Conservation (phyloP, 2,329 filamentous ascomycete genomes). For the Orbilia brochopaga region DNA sequence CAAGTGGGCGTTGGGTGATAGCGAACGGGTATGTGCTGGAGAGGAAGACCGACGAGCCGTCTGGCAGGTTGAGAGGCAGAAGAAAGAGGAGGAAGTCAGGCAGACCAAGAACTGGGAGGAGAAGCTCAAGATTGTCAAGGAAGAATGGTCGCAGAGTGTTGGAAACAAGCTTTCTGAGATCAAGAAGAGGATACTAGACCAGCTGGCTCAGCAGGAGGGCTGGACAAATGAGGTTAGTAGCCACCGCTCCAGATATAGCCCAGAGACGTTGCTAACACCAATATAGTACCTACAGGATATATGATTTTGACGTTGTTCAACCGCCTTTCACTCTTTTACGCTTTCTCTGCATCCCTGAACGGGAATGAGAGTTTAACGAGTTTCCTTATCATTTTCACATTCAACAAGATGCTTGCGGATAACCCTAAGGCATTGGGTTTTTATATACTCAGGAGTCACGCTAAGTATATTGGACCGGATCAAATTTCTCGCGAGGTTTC, state of each 20-base stretch:
- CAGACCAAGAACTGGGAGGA: conserved; percentile 51
- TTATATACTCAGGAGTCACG: conserved; percentile 9
- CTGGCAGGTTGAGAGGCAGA: conserved; percentile 49
- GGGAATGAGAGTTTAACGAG: conserved; percentile 40
- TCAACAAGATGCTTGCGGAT: conserved; percentile 31
- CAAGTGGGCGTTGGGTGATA: conserved; percentile 43
- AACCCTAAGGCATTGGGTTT: conserved; percentile 14
- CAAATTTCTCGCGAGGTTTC: conserved; percentile 10
- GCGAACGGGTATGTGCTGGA: conserved; percentile 40
- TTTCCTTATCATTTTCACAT: conserved; percentile 35
- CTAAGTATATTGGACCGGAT: conserved; percentile 15
- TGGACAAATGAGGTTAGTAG: conserved; percentile 47
- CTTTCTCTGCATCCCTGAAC: conserved; percentile 19
- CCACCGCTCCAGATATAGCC: not conserved
- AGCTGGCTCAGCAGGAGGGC: conserved; percentile 43
- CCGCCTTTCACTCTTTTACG: conserved; percentile 14
- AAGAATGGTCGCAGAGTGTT: conserved; percentile 50
- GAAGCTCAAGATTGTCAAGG: conserved; percentile 48
- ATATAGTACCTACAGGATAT: conserved; percentile 31
- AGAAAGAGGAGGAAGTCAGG: conserved; percentile 48
- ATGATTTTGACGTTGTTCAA: conserved; percentile 10
- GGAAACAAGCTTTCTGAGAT: conserved; percentile 50
- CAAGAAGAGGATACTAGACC: conserved; percentile 47
- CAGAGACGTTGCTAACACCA: conserved; percentile 26
- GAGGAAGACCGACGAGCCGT: conserved; percentile 41